Base-by-base conservation (phyloP, 257 asterid genomes). In the Nicotiana benthamiana region DNA sequence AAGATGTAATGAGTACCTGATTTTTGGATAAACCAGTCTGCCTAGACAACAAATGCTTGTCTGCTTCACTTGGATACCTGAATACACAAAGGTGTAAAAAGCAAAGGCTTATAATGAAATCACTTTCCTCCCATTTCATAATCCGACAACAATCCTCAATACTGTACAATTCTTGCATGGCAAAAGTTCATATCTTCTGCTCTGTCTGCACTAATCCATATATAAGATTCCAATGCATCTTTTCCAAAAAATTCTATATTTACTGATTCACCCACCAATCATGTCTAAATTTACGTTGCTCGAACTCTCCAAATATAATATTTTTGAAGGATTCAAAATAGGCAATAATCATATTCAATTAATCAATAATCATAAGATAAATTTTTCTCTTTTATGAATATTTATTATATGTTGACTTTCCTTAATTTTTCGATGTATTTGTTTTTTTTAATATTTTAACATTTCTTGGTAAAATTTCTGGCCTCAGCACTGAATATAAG, bases 1-100 rank as follows among this genome's bases (percentile, higher is more conserved):
- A 83, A 63, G 60, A 85, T 13, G 77, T 40, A 60, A 81, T 70
- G 86, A 84, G 89, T 91, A 94, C 98, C 98, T 94, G 98, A 82
- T 89, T 91, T 87, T 90, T 94, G 28, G 98, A 92, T 85, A 94
- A 89, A 87, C 97, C 97, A 78, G 97, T 92, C 93, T 94, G 98
- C 57, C 98, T 80, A 52, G 98, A 93, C 94, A 94, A 89, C 95
- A 91, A 85, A 91, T 91, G 97, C 80, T 94, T 94, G 94, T 94
- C 98, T 86, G 97, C 97, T 90, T 94, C 98, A 85, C 91, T 94
- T 30, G 98, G 98, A 80, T 94, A 94, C 90, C 98, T 94, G 92
- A 40, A 52, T 32, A 66, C 63, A 59, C 48, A 43, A 62, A 22
- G 17, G 8, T 67, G 36, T 53, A n/a, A 22, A 67, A 3, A 51